Evolutionary conservation across 129 eudicot genomes (phyloP), one percentile per base, ranked within the genome.

Genomic region (Mikania micrantha): DNA sequence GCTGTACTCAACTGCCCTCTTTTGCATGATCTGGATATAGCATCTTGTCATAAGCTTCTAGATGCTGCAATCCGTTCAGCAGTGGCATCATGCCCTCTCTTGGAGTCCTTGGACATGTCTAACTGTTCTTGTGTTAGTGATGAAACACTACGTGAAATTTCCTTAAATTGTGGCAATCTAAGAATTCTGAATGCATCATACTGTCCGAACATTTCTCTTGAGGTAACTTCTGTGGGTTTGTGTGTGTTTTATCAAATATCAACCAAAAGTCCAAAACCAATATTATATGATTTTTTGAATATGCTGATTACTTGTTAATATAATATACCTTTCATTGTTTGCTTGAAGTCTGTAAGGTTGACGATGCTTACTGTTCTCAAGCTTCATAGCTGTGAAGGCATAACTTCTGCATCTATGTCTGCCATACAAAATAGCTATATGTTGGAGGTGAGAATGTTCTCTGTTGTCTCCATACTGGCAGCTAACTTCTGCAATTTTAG

Each of bases 21-120:
- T 78, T 44, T 93, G 74, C 84, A 32, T 66, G 91, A 86, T 60
- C 88, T 93, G 28, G 99, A 93, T 76, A 93, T 93, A 50, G 95
- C 88, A 36, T 86, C 99, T 67, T 93, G 99, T 78, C 99, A 93
- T 86, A 93, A 93, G 85, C 96, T 93, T 81, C 79, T 91, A 60
- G 99, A 93, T 83, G 95, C 93, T 76, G 96, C 96, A 60, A 86
- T 93, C 50, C 96, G 99, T 20, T 80, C 93, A 44, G 99, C 96
- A 40, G 96, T 85, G 4, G 78, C 76, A 29, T 80, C 96, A 57
- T 93, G 99, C 74, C 96, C 90, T 12, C 90, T 84, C 12, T 58
- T 88, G 82, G 99, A 89, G 70, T 84, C 90, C 12, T 73, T 93
- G 83, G 99, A 93, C 75, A 86, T 93, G 95, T 88, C 99, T 5